Evolutionary conservation across 2,329 filamentous ascomycete species (phyloP).

Genomic region (Sporothrix protearum): DNA sequence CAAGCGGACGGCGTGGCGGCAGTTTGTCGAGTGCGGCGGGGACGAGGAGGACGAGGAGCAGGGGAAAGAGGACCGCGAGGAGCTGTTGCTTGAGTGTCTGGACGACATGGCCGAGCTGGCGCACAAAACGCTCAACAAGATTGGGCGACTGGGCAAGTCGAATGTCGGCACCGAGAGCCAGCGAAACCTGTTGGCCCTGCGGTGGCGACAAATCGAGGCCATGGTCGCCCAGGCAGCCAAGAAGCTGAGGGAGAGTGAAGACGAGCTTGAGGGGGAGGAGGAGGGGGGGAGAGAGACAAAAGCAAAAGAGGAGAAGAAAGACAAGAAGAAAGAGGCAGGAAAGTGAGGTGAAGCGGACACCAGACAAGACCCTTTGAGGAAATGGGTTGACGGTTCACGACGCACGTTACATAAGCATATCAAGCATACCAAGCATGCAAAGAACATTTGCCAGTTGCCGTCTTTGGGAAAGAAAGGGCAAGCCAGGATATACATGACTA

Average conservation of each 20-base stretch:
- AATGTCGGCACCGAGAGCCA: constrained; percentile 24
- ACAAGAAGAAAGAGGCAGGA: background rate
- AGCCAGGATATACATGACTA: background rate
- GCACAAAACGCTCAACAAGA: constrained; percentile 11
- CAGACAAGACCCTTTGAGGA: background rate
- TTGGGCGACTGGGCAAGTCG: constrained; percentile 7
- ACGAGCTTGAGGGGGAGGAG: background rate
- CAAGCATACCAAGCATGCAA: background rate
- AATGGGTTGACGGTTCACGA: constrained; percentile 1
- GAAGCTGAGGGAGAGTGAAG: constrained; percentile 1
- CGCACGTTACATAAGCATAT: background rate
- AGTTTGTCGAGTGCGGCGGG: constrained; percentile 23
- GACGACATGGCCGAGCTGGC: constrained; percentile 25
- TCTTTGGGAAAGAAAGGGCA: background rate
- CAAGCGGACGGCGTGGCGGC: constrained; percentile 24
- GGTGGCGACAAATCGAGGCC: constrained; percentile 29
- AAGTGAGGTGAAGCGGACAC: background rate
- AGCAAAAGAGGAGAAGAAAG: background rate
- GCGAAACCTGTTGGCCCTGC: constrained; percentile 24
- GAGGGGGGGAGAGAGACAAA: background rate
- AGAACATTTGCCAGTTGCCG: background rate
- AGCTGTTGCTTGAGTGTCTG: constrained; percentile 23
- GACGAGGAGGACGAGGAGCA: constrained; percentile 20
- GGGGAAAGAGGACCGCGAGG: constrained; percentile 14
- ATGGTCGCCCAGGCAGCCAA: constrained; percentile 23